A percentile compares a stretch with the other conserved stretches of the same genome.
Conservation (phyloP, 495 filamentous ascomycete genomes). For the Lindgomyces ingoldianus region DNA sequence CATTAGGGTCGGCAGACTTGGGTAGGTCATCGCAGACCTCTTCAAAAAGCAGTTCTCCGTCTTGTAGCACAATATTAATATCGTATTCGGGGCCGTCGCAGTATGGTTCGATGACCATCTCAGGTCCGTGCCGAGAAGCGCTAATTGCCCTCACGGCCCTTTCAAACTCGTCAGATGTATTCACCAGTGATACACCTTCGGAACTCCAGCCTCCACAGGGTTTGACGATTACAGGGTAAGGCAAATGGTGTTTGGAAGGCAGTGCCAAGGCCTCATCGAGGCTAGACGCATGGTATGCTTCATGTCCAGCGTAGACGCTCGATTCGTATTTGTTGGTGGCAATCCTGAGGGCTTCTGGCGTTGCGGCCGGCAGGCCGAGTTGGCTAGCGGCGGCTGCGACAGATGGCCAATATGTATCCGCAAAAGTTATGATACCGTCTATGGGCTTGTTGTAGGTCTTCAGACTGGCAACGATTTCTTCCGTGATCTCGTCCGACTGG, state of each 20-base stretch:
- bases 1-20: slow-evolving; percentile 5
- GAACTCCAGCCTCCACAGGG: neutral
- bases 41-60: slow-evolving; percentile 4
- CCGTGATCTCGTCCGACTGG: neutral
- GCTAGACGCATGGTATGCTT: neutral
- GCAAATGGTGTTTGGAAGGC: neutral
- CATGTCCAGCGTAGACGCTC: neutral
- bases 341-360: neutral
- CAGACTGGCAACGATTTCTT: neutral
- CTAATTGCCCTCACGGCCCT: neutral
- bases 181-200: neutral
- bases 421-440: neutral
- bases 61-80: slow-evolving; percentile 1
- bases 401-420: neutral
- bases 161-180: neutral
- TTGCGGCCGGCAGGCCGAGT: neutral
- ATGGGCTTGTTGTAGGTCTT: neutral
- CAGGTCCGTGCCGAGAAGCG: neutral
- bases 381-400: neutral
- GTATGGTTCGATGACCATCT: slow-evolving; percentile 4
- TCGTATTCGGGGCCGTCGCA: slow-evolving; percentile 8
- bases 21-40: slow-evolving; percentile 1
- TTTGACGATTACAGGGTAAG: neutral
- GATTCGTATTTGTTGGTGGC: neutral
- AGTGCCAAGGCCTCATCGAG: neutral